Conservation (phyloP, 106 monocot species). For the Dioscorea alata region DNA sequence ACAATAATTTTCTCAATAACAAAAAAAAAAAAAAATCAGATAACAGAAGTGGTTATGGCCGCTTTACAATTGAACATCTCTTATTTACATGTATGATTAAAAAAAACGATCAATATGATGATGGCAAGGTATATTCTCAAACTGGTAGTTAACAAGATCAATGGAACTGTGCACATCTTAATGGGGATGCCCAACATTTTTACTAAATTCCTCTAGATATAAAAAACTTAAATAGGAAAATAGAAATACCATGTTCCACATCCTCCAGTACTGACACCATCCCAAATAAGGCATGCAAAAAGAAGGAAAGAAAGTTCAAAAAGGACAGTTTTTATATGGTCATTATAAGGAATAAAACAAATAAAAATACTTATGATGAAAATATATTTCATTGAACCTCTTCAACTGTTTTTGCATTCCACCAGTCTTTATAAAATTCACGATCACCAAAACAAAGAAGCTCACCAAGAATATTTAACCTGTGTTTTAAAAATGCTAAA, state of each 20-base stretch:
- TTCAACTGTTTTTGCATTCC: slow-evolving; percentile 98
- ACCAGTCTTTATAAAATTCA: slow-evolving; percentile 99
- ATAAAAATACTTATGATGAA: neutral
- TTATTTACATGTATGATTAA: no score
- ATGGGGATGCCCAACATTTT: no score
- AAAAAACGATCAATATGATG: no score
- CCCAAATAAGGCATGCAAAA: neutral
- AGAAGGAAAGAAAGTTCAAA: neutral
- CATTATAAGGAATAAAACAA: neutral
- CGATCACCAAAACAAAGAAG: slow-evolving; percentile 96
- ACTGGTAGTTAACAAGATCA: no score
- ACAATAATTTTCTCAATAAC: no score
- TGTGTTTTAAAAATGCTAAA: slow-evolving; percentile 8
- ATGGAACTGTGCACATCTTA: no score
- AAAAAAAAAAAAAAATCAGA: no score
- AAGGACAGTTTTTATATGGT: neutral
- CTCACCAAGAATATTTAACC: slow-evolving; percentile 98
- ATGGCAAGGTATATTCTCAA: no score
- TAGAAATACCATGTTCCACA: slow-evolving; percentile 95
- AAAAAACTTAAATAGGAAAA: neutral
- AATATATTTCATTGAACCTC: slow-evolving; percentile 41
- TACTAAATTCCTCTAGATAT: no score
- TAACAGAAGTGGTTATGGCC: no score
- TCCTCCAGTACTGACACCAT: slow-evolving; percentile 86
- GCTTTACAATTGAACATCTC: no score